These are phyloP conservation scores for Linnemannia schmuckeri DNA, from an alignment of 192 early-diverging fungal species.

Conservation along the genomic window DNA sequence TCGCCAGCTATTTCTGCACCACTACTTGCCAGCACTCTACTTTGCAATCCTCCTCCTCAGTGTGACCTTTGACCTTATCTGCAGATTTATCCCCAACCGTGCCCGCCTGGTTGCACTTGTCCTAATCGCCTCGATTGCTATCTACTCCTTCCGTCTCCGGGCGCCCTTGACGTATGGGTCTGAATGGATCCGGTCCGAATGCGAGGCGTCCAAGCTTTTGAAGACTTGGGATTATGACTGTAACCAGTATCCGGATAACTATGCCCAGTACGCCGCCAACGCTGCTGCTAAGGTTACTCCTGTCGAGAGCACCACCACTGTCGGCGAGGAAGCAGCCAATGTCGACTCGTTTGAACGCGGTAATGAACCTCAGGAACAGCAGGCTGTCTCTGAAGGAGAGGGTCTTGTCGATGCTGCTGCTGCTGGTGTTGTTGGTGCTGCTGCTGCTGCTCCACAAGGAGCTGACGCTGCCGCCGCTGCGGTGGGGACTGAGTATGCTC, in stretches of 20 bases:
- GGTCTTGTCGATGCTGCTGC: slow-evolving; percentile 1
- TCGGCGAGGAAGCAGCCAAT: background rate
- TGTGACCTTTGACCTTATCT: slow-evolving; percentile 79
- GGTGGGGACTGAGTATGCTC: background rate
- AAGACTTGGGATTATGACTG: slow-evolving; percentile 90
- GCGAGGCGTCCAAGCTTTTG: slow-evolving; percentile 84
- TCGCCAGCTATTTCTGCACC: slow-evolving; percentile 93
- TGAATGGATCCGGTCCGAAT: slow-evolving; percentile 79
- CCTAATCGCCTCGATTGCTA: slow-evolving; percentile 62
- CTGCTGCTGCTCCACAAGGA: slow-evolving; percentile 1
- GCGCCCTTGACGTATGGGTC: slow-evolving; percentile 90
- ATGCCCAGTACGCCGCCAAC: slow-evolving; percentile 32
- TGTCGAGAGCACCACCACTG: background rate
- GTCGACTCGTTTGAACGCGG: background rate
- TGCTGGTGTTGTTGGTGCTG: background rate
- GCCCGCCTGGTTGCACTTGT: slow-evolving; percentile 65
- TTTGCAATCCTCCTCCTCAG: slow-evolving; percentile 84
- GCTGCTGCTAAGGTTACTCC: background rate
- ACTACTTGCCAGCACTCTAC: slow-evolving; percentile 95
- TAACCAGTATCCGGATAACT: slow-evolving; percentile 43
- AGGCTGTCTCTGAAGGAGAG: background rate
- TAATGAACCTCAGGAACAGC: background rate
- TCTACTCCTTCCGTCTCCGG: slow-evolving; percentile 75
- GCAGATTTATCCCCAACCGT: slow-evolving; percentile 68
- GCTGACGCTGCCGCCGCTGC: background rate